Evolutionary conservation across 2,329 filamentous ascomycete genomes (phyloP).

Genomic region (Ramularia endophylla): DNA sequence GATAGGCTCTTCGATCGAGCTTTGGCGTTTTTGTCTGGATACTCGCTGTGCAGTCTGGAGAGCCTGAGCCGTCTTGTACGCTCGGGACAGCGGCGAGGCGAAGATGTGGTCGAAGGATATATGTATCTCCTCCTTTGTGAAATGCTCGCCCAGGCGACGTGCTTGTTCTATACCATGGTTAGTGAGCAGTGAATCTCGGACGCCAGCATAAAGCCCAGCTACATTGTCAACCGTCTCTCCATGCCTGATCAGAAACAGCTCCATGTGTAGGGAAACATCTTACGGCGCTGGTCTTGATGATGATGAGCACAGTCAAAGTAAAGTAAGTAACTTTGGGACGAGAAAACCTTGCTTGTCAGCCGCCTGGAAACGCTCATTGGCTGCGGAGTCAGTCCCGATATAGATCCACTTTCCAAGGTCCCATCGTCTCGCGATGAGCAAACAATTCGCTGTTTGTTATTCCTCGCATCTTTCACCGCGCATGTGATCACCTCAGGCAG

Average conservation of each 20-base stretch:
- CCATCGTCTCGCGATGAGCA: too few relatives aligned
- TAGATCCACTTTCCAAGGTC: too few relatives aligned
- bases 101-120: conserved; percentile 67
- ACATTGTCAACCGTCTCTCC: conserved; percentile 90
- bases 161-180: conserved; percentile 76
- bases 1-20: background rate
- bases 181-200: conserved; percentile 73
- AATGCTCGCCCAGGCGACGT: conserved; percentile 60
- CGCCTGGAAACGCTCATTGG: background rate
- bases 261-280: conserved; percentile 38
- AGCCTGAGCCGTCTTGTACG: conserved; percentile 63
- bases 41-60: conserved; percentile 52
- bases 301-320: background rate
- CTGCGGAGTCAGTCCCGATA: background rate
- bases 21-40: background rate
- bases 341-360: background rate
- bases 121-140: conserved; percentile 51
- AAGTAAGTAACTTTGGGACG: background rate
- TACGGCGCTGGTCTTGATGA: background rate
- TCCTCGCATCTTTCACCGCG: too few relatives aligned
- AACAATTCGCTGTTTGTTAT: too few relatives aligned
- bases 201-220: conserved; percentile 65
- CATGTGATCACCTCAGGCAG: too few relatives aligned
- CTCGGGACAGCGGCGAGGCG: conserved; percentile 71
- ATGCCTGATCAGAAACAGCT: conserved; percentile 74